These are phyloP conservation scores for Wickerhamomyces ciferrii DNA, from an alignment of 805 yeast genomes.

Conservation along the genomic window DNA sequence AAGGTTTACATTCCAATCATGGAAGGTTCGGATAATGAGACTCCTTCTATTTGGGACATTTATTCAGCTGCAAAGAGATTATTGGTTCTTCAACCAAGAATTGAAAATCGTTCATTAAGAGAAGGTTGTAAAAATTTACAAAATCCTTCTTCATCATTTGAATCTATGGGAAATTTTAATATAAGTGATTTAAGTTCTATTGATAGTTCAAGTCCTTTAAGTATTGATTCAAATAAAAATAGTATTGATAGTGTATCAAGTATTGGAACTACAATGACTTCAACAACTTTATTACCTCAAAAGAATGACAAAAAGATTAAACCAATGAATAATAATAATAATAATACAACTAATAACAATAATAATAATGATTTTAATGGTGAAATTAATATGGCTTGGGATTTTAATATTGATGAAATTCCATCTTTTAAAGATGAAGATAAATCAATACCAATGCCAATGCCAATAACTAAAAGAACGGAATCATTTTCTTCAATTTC, in stretches of 20 bases:
- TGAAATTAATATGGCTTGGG: slow-evolving; percentile 35
- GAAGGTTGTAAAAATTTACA: slow-evolving; percentile 21
- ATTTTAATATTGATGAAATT: slow-evolving; percentile 26
- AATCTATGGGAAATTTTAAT: background rate
- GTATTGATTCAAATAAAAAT: slow-evolving; percentile 18
- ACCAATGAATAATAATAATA: background rate
- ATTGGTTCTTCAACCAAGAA: slow-evolving; percentile 23
- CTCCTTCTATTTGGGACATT: slow-evolving; percentile 28
- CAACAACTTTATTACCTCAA: slow-evolving; percentile 2
- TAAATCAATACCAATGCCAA: background rate
- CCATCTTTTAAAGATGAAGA: background rate
- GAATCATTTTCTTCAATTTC: slow-evolving; percentile 1
- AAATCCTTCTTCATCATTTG: background rate
- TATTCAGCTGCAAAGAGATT: slow-evolving; percentile 26
- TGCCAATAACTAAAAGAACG: background rate
- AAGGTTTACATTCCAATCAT: background rate
- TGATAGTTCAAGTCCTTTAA: slow-evolving; percentile 15
- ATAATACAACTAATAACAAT: slow-evolving; percentile 12
- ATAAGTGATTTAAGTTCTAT: slow-evolving; percentile 5
- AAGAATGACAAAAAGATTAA: background rate
- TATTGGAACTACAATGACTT: slow-evolving; percentile 7
- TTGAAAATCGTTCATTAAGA: slow-evolving; percentile 24
- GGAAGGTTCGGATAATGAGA: background rate
- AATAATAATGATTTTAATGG: slow-evolving; percentile 21
- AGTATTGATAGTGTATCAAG: slow-evolving; percentile 15